phyloP scores from a whole-genome alignment of 257 asterid genomes.

The Solanum virginianum region DNA sequence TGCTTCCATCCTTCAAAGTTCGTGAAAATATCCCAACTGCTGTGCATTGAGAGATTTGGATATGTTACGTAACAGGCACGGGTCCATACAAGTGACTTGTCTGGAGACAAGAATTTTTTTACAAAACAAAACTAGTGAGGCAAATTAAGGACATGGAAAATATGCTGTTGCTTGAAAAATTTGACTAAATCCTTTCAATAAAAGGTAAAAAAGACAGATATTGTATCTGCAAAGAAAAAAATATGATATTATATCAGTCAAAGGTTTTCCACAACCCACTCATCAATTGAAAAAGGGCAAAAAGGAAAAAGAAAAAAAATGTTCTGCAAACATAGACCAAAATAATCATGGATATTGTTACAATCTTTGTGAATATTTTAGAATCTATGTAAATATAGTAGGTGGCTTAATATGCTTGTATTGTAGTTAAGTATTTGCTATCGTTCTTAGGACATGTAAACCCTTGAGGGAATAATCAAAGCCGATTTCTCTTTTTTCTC shows the following conservation, averaged over 20 bases:
- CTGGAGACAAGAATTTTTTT: not conserved
- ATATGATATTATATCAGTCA: not conserved
- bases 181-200: not conserved
- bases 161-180: not conserved
- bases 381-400: not conserved
- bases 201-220: not conserved
- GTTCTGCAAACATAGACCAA: not conserved
- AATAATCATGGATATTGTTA: not conserved
- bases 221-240: not conserved
- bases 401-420: not conserved
- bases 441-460: not conserved
- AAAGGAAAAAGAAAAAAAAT: not conserved
- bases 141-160: not conserved
- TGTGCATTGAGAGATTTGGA: not conserved
- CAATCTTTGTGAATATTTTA: not conserved
- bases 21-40: not conserved
- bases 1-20: not conserved
- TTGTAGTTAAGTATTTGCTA: not conserved
- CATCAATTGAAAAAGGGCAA: not conserved
- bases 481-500: not conserved
- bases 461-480: not conserved
- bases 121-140: not conserved
- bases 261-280: not conserved
- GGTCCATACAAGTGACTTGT: not conserved
- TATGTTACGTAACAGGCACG: not conserved